A percentile compares a stretch with the other conserved stretches of the same genome.
phyloP scores from a whole-genome alignment of 2,329 filamentous ascomycete genomes.

The Emergomyces orientalis region DNA sequence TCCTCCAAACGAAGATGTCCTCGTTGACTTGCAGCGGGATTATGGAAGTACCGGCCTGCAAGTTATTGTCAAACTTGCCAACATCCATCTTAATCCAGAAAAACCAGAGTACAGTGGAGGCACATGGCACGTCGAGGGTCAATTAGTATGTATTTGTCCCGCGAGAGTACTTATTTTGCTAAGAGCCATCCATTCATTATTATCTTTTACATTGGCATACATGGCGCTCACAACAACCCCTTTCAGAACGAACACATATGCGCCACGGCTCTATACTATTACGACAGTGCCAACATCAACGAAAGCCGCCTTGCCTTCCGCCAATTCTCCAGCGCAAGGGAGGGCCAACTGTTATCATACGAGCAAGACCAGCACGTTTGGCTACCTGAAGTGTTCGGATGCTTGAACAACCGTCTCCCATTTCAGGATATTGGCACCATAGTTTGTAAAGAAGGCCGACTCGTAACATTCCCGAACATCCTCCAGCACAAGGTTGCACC shows the following conservation, averaged over 20 bases:
- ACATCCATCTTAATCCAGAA: conserved; percentile 50
- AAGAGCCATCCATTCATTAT: not conserved
- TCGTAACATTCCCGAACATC: conserved; percentile 18
- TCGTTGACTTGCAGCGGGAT: conserved; percentile 18
- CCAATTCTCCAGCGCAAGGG: conserved; percentile 29
- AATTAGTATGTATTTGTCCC: conserved; percentile 23
- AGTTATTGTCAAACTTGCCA: conserved; percentile 55
- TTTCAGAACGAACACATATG: conserved; percentile 54
- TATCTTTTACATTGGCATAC: not conserved
- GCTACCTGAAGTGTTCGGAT: conserved; percentile 12
- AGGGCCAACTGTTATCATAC: conserved; percentile 24
- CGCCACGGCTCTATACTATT: conserved; percentile 55
- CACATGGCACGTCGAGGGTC: conserved; percentile 41
- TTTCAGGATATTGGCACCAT: conserved; percentile 15
- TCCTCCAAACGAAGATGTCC: not conserved
- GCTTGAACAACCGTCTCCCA: not conserved
- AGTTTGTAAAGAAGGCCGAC: conserved; percentile 14
- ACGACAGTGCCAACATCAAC: conserved; percentile 52
- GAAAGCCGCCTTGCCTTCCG: conserved; percentile 45
- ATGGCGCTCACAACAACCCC: not conserved
- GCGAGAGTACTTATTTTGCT: not conserved
- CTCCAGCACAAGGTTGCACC: conserved; percentile 14
- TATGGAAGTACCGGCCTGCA: conserved; percentile 41
- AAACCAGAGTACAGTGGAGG: conserved; percentile 44
- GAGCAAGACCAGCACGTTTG: conserved; percentile 17